phyloP scores from a whole-genome alignment of 2,329 filamentous ascomycete genomes.

The Rachicladosporium sp. region DNA sequence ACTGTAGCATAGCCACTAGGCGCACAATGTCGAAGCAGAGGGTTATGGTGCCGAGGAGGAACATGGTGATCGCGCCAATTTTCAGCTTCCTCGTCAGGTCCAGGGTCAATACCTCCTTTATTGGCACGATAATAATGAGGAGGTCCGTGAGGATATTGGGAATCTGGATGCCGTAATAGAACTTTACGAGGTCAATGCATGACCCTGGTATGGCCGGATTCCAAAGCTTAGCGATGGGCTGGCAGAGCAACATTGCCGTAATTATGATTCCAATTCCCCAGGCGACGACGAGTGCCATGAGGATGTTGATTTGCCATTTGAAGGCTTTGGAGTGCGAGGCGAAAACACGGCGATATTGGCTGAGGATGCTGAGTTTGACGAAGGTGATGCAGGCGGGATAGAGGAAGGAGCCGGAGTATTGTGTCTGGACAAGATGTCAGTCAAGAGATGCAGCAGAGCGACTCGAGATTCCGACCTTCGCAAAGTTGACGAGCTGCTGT shows the following conservation, averaged over 20 bases:
- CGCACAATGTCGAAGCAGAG: slow-evolving; percentile 8
- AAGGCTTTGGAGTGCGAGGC: slow-evolving; percentile 5
- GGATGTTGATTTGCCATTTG: slow-evolving; percentile 3
- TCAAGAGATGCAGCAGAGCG: not conserved
- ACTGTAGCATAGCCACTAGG: slow-evolving; percentile 6
- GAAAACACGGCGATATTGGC: slow-evolving; percentile 8
- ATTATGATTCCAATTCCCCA: slow-evolving; percentile 8
- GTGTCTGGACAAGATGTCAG: slow-evolving; percentile 2
- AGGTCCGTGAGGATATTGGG: slow-evolving; percentile 10
- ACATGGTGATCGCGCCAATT: slow-evolving; percentile 6
- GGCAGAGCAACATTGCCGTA: slow-evolving; percentile 8
- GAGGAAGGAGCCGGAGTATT: slow-evolving; percentile 8
- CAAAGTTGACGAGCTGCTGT: slow-evolving; percentile 3
- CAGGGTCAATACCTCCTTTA: slow-evolving; percentile 4
- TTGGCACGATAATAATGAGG: slow-evolving; percentile 8
- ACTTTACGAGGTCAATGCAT: slow-evolving; percentile 7
- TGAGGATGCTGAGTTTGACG: slow-evolving; percentile 9
- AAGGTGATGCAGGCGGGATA: slow-evolving; percentile 9
- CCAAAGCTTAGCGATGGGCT: slow-evolving; percentile 7
- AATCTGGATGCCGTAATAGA: slow-evolving; percentile 13
- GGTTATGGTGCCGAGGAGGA: slow-evolving; percentile 2
- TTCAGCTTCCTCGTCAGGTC: slow-evolving; percentile 6
- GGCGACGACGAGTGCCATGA: slow-evolving; percentile 6
- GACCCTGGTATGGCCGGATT: not conserved
- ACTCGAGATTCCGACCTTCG: slow-evolving; percentile 1